Percentiles rank a stretch among this genome's conserved stretches.
Evolutionary conservation across 495 filamentous ascomycete genomes (phyloP).

Genomic region (Evansstolkia leycettana): DNA sequence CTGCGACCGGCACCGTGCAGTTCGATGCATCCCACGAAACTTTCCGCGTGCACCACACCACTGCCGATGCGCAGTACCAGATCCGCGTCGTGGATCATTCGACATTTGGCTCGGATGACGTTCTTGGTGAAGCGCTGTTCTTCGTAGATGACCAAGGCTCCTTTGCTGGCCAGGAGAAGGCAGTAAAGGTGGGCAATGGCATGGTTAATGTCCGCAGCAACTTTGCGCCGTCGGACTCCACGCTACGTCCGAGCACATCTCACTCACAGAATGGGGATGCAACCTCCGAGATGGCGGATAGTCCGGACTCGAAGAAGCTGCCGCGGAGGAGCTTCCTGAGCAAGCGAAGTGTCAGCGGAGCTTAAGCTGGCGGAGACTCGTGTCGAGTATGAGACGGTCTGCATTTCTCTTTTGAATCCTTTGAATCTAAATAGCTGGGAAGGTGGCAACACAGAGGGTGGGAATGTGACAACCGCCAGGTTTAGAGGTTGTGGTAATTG

Average conservation of each 20-base stretch:
- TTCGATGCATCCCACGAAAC: conserved; percentile 56
- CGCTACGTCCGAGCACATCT: conserved; percentile 24
- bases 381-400: no score
- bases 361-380: conserved; percentile 15
- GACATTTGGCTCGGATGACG: conserved; percentile 67
- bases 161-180: conserved; percentile 54
- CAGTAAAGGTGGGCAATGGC: conserved; percentile 55
- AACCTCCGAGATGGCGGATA: conserved; percentile 32
- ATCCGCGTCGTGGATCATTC: conserved; percentile 73
- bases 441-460: no score
- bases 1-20: conserved; percentile 39
- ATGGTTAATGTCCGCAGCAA: conserved; percentile 53
- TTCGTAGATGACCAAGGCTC: conserved; percentile 74
- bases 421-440: no score
- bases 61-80: conserved; percentile 77
- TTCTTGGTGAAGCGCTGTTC: conserved; percentile 74
- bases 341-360: conserved; percentile 39
- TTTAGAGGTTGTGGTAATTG: no score
- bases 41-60: conserved; percentile 58
- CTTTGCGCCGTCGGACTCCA: conserved; percentile 28
- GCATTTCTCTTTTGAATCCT: no score
- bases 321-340: conserved; percentile 41
- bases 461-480: no score
- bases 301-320: conserved; percentile 37
- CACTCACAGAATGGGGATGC: conserved; percentile 22